Conservation (phyloP, 495 filamentous ascomycete species). For the Trichoderma orchidacearum region DNA sequence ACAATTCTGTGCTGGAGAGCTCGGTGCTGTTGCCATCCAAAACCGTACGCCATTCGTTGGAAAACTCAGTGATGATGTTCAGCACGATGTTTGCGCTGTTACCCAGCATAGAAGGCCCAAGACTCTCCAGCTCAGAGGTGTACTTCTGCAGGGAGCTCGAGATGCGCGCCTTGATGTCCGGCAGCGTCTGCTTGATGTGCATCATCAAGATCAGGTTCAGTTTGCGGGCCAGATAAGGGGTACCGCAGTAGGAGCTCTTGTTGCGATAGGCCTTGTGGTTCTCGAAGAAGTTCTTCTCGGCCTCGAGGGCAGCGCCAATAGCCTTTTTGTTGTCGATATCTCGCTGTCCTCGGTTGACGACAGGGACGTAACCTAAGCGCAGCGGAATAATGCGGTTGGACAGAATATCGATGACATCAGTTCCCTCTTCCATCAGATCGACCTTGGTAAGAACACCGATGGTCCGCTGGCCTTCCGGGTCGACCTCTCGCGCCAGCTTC, state of each 20-base stretch:
- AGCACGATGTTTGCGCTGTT: constrained; percentile 93
- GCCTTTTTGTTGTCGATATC: constrained; percentile 95
- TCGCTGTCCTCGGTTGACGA: constrained; percentile 96
- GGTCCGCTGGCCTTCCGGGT: constrained; percentile 94
- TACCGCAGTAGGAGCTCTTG: constrained; percentile 97
- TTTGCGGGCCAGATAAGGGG: constrained; percentile 91
- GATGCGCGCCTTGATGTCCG: constrained; percentile 96
- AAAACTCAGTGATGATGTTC: constrained; percentile 98
- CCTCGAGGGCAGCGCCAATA: constrained; percentile 85
- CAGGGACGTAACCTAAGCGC: constrained; percentile 91
- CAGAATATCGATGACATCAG: constrained; percentile 97
- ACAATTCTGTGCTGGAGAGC: constrained; percentile 84
- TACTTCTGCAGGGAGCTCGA: constrained; percentile 88
- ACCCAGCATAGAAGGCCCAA: constrained; percentile 92
- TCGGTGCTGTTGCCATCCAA: constrained; percentile 95
- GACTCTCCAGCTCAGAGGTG: constrained; percentile 57
- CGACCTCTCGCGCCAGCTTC: constrained; percentile 92
- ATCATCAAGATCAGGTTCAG: constrained; percentile 99
- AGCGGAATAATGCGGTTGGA: constrained; percentile 95
- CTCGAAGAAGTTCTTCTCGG: constrained; percentile 95
- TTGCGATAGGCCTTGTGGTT: constrained; percentile 98
- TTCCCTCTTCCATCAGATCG: constrained; percentile 98
- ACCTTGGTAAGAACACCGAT: constrained; percentile 99
- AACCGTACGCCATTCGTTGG: constrained; percentile 90
- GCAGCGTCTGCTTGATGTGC: constrained; percentile 99